Evolutionary conservation across 2,329 filamentous ascomycete genomes (phyloP).

Genomic region (Stagonosporopsis tanaceti): DNA sequence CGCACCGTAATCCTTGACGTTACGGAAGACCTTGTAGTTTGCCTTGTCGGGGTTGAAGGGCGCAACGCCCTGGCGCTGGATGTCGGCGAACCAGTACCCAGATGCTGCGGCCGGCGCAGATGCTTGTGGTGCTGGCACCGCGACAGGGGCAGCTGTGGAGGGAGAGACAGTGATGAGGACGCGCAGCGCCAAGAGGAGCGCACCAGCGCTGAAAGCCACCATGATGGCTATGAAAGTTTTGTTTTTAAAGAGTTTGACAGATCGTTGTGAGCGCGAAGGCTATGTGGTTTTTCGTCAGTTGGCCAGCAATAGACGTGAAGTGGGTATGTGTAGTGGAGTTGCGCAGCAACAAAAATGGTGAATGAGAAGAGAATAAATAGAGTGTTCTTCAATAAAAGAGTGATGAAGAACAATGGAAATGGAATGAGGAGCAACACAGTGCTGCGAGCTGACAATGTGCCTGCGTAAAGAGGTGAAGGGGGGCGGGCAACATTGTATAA

Average conservation of each 20-base stretch:
- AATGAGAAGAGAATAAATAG: constrained; percentile 25
- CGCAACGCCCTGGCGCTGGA: constrained; percentile 72
- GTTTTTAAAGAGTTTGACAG: constrained; percentile 24
- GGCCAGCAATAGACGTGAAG: constrained; percentile 37
- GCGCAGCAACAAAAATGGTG: constrained; percentile 30
- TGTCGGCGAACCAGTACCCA: constrained; percentile 74
- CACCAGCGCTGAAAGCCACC: constrained; percentile 48
- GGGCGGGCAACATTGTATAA: constrained; percentile 40
- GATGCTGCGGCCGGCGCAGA: constrained; percentile 35
- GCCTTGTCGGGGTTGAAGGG: constrained; percentile 65
- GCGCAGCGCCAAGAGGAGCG: constrained; percentile 49
- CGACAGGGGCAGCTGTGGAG: constrained; percentile 40
- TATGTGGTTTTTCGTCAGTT: constrained; percentile 39
- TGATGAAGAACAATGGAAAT: constrained; percentile 44
- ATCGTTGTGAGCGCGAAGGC: constrained; percentile 29
- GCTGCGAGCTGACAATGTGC: constrained; percentile 39
- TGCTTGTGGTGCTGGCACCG: constrained; percentile 23
- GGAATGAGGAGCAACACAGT: constrained; percentile 35
- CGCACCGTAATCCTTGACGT: constrained; percentile 56
- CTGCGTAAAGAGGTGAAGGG: constrained; percentile 41
- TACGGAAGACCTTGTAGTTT: constrained; percentile 68
- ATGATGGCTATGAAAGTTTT: constrained; percentile 42
- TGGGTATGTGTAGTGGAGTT: constrained; percentile 22
- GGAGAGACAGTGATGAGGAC: constrained; percentile 44
- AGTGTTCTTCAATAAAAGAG: constrained; percentile 37